These are phyloP conservation scores for Fagopyrum homotropicum DNA, from an alignment of 148 eudicot species.

Conservation along the genomic window DNA sequence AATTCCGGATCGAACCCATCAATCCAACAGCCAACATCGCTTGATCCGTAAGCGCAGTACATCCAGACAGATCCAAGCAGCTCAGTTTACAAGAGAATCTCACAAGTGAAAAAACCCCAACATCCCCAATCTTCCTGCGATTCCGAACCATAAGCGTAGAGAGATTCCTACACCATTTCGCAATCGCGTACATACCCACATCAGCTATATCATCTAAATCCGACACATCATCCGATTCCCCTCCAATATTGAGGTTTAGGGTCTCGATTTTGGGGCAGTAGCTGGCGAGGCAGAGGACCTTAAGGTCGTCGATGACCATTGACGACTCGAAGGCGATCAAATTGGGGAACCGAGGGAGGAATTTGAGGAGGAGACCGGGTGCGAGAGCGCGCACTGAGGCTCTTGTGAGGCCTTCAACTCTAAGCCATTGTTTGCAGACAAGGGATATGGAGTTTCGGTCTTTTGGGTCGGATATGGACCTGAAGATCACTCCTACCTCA, in stretches of 20 bases:
- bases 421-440: conserved; percentile 25
- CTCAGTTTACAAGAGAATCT: neutral
- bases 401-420: conserved; percentile 20
- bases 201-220: conserved; percentile 15
- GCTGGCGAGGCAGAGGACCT: conserved; percentile 14
- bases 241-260: conserved; percentile 17
- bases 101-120: conserved; percentile 15
- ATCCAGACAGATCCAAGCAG: conserved; percentile 13
- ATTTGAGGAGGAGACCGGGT: conserved; percentile 13
- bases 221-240: neutral
- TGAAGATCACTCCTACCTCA: conserved; percentile 17
- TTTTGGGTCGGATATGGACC: neutral
- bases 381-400: conserved; percentile 16
- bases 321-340: conserved; percentile 15
- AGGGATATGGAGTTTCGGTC: conserved; percentile 22
- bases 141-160: conserved; percentile 8
- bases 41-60: conserved; percentile 13
- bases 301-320: conserved; percentile 7
- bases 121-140: conserved; percentile 15
- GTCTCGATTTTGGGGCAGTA: conserved; percentile 20
- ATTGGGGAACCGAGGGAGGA: conserved; percentile 19
- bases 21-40: conserved; percentile 15
- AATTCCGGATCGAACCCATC: conserved; percentile 13
- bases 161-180: conserved; percentile 16
- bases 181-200: conserved; percentile 13